Evolutionary conservation across 2,329 filamentous ascomycete genomes (phyloP).

Genomic region (Trichoderma sp.): DNA sequence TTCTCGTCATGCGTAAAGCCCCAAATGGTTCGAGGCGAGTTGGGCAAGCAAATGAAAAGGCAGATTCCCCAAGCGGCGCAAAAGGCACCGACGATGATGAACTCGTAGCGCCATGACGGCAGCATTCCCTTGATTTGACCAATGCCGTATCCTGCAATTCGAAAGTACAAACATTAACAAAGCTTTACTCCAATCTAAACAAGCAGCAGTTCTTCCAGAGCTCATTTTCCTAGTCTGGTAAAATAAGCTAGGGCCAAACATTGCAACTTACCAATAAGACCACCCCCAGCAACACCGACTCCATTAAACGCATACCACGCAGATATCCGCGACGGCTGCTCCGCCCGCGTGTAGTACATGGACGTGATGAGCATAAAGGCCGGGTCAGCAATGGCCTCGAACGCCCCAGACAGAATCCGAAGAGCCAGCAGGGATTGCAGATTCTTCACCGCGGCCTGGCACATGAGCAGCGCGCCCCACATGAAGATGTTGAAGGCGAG

Average conservation of each 20-base stretch:
- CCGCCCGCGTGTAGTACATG: conserved; percentile 66
- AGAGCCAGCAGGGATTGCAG: conserved; percentile 60
- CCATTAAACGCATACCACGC: conserved; percentile 65
- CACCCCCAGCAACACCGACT: conserved; percentile 61
- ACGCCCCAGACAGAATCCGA: conserved; percentile 65
- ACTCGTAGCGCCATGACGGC: conserved; percentile 68
- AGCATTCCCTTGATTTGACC: conserved; percentile 61
- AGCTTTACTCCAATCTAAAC: not conserved
- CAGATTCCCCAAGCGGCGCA: conserved; percentile 63
- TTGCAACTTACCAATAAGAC: conserved; percentile 42
- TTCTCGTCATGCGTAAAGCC: conserved; percentile 56
- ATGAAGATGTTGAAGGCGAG: conserved; percentile 56
- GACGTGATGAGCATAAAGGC: conserved; percentile 66
- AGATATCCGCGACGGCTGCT: conserved; percentile 65
- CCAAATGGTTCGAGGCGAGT: conserved; percentile 58
- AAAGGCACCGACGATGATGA: conserved; percentile 64
- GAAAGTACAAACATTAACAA: not conserved
- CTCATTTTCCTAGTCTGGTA: not conserved
- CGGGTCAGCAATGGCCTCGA: conserved; percentile 58
- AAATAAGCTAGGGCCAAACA: not conserved
- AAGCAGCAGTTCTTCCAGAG: not conserved
- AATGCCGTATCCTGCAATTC: conserved; percentile 55
- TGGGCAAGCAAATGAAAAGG: conserved; percentile 60
- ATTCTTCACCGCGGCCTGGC: conserved; percentile 58
- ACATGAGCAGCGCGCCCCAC: conserved; percentile 53